These are phyloP conservation scores for Pseudogymnoascus sp. DNA, from an alignment of 2,329 filamentous ascomycete species.

Conservation along the genomic window DNA sequence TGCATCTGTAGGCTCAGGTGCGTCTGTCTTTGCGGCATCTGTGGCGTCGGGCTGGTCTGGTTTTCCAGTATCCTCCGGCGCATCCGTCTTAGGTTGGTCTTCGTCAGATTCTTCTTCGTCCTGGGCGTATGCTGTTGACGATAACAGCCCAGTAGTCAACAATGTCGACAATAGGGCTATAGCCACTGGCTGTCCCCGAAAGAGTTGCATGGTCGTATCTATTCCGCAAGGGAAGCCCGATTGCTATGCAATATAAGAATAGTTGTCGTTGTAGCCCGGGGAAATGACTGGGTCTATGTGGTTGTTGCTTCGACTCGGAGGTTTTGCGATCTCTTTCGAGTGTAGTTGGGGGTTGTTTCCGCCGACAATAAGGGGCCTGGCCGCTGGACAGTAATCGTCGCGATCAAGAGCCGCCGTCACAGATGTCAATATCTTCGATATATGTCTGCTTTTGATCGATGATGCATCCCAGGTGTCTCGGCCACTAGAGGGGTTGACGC, in stretches of 20 bases:
- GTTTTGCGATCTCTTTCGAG: background rate
- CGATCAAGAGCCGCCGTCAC: background rate
- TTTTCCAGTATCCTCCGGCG: background rate
- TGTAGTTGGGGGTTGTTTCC: background rate
- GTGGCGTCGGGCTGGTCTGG: background rate
- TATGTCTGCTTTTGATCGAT: background rate
- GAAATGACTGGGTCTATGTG: background rate
- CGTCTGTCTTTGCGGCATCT: constrained; percentile 17
- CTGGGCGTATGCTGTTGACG: background rate
- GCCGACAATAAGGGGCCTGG: background rate
- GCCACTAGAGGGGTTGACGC: background rate
- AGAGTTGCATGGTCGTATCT: background rate
- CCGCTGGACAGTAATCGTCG: background rate
- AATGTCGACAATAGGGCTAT: background rate
- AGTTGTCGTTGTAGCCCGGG: background rate
- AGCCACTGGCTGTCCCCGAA: constrained; percentile 3
- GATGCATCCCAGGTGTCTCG: constrained; percentile 3
- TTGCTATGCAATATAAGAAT: background rate
- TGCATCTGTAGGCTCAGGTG: constrained; percentile 19
- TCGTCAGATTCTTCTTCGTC: background rate
- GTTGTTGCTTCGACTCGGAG: background rate
- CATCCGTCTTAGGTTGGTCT: background rate
- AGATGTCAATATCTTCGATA: background rate
- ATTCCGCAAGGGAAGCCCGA: background rate
- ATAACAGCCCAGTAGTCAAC: background rate